Evolutionary conservation across 495 filamentous ascomycete species (phyloP).

Genomic region (Neurospora sublineolata): DNA sequence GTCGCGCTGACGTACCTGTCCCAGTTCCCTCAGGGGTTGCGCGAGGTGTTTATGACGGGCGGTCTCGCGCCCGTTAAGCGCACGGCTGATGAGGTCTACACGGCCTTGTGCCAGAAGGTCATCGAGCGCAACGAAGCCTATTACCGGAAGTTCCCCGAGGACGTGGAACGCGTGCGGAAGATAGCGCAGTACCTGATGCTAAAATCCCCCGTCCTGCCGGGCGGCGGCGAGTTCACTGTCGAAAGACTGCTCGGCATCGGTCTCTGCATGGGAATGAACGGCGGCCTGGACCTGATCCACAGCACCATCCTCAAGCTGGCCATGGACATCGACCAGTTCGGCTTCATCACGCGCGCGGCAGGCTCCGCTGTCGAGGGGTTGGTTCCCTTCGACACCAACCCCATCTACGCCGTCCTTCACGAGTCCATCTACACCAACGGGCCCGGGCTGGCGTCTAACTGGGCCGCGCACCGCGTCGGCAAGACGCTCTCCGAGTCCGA

Average conservation of each 20-base stretch:
- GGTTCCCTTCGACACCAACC: conserved; percentile 56
- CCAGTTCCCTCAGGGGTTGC: conserved; percentile 60
- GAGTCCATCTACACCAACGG: conserved; percentile 70
- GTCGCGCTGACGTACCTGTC: conserved; percentile 72
- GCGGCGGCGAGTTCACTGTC: conserved; percentile 57
- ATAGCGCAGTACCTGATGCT: conserved; percentile 58
- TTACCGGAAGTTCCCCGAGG: conserved; percentile 77
- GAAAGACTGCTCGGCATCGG: conserved; percentile 65
- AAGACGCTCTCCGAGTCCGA: conserved; percentile 22
- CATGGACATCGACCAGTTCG: conserved; percentile 60
- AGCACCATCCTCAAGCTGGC: conserved; percentile 55
- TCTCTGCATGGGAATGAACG: conserved; percentile 63
- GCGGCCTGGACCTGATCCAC: conserved; percentile 59
- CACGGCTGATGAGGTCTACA: conserved; percentile 65
- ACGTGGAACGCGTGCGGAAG: conserved; percentile 56
- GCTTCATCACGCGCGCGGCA: conserved; percentile 58
- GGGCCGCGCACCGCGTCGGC: conserved; percentile 39
- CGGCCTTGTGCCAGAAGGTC: conserved; percentile 54
- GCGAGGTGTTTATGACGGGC: conserved; percentile 73
- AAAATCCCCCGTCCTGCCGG: conserved; percentile 44
- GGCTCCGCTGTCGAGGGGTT: conserved; percentile 53
- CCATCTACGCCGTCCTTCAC: conserved; percentile 79
- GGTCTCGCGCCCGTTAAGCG: conserved; percentile 68
- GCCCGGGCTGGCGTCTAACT: conserved; percentile 31
- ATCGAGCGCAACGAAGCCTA: conserved; percentile 55